These are phyloP conservation scores for Heracleum sosnowskyi DNA, from an alignment of 129 eudicot genomes.

Conservation along the genomic window DNA sequence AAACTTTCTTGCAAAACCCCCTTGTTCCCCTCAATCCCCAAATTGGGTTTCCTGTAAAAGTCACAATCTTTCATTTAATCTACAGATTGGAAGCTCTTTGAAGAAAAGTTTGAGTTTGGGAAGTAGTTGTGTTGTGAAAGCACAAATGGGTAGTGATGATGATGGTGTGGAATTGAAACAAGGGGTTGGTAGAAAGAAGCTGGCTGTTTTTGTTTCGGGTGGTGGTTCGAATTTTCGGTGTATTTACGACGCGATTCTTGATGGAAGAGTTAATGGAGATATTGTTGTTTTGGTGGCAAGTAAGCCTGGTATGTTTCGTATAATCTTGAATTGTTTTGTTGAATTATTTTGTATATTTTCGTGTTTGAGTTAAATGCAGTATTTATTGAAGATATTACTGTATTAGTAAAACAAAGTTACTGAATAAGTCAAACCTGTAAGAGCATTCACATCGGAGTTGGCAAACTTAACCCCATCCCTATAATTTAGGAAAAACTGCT, in stretches of 20 bases:
- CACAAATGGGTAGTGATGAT: slow-evolving; percentile 15
- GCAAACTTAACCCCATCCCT: no score
- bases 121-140: slow-evolving; percentile 18
- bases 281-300: slow-evolving; percentile 67
- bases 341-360: neutral
- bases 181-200: slow-evolving; percentile 36
- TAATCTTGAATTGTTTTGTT: neutral
- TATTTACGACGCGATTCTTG: slow-evolving; percentile 45
- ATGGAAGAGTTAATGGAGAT: slow-evolving; percentile 50
- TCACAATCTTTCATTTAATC: neutral
- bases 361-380: no score
- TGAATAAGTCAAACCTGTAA: no score
- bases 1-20: neutral
- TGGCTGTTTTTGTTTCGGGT: slow-evolving; percentile 82
- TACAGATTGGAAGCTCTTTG: neutral
- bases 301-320: slow-evolving; percentile 35
- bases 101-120: slow-evolving; percentile 11
- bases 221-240: slow-evolving; percentile 84
- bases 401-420: no score
- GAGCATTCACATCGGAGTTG: no score
- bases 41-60: slow-evolving; percentile 11
- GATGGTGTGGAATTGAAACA: slow-evolving; percentile 11
- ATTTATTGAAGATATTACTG: no score
- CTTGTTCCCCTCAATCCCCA: slow-evolving; percentile 8
- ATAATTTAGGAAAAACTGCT: no score